A percentile compares a stretch with the other conserved stretches of the same genome.
These are phyloP conservation scores for Fragaria vesca DNA, from an alignment of 306 rosid species.

Conservation along the genomic window DNA sequence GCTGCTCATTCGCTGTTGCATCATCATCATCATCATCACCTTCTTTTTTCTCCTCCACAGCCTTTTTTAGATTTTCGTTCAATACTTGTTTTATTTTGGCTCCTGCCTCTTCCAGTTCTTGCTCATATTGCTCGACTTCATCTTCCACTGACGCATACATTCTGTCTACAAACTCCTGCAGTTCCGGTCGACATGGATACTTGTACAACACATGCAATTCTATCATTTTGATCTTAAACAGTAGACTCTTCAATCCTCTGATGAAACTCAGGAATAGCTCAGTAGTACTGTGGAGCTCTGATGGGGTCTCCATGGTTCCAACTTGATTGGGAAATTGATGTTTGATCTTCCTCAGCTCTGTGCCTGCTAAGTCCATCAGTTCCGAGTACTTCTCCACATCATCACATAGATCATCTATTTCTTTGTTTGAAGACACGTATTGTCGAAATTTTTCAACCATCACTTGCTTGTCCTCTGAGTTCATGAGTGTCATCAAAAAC, in stretches of 20 bases:
- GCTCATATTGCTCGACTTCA: not conserved
- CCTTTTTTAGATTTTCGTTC: not conserved
- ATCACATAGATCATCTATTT: not conserved
- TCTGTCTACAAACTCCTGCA: not conserved
- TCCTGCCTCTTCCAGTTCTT: not conserved
- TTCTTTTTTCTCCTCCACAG: not conserved
- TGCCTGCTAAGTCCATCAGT: not conserved
- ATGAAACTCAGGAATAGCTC: not conserved
- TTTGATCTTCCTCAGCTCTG: not conserved
- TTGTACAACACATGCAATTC: not conserved
- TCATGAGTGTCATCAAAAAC: not conserved
- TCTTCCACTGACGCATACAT: not conserved
- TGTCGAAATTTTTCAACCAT: not conserved
- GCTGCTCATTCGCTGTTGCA: not conserved
- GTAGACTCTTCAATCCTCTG: not conserved
- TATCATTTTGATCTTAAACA: not conserved
- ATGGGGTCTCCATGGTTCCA: not conserved
- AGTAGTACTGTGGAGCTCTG: not conserved
- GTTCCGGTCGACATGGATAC: not conserved
- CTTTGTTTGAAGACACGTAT: not conserved
- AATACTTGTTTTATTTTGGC: not conserved
- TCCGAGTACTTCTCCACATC: not conserved
- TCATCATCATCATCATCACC: not conserved
- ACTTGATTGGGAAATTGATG: not conserved
- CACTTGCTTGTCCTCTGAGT: not conserved